Conservation (phyloP, 2,329 filamentous ascomycete species). For the Sordariomycetes sp. region DNA sequence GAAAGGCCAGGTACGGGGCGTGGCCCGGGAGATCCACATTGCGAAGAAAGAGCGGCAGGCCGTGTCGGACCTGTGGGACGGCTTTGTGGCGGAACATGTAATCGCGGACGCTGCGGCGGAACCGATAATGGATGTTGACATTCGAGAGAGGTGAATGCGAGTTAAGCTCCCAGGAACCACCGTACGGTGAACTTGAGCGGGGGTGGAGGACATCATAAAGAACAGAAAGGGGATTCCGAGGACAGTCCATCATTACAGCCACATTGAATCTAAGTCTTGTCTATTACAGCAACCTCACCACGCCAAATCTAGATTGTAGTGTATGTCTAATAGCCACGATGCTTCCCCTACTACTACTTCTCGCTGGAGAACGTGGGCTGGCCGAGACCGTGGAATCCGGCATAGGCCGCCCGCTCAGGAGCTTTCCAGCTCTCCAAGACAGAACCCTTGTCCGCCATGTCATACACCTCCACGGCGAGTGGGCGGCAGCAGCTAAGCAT, state of each 20-base stretch:
- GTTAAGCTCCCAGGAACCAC: too few relatives aligned
- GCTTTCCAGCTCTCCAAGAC: constrained; percentile 49
- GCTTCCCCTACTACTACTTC: too few relatives aligned
- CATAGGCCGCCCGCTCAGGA: constrained; percentile 49
- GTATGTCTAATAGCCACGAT: too few relatives aligned
- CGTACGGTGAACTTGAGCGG: too few relatives aligned
- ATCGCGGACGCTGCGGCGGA: not conserved
- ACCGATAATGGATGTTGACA: not conserved
- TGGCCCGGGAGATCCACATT: constrained; percentile 66
- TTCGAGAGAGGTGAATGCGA: too few relatives aligned
- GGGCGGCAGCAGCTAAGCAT: constrained; percentile 64
- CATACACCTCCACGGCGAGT: constrained; percentile 63
- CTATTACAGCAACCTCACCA: too few relatives aligned
- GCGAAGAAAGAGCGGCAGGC: constrained; percentile 44
- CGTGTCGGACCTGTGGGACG: not conserved
- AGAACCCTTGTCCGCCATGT: constrained; percentile 40
- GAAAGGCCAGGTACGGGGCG: constrained; percentile 61
- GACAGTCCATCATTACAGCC: too few relatives aligned
- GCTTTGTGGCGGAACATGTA: not conserved
- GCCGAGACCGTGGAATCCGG: constrained; percentile 52
- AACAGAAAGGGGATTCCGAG: too few relatives aligned
- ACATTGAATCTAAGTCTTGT: too few relatives aligned
- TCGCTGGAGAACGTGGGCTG: not conserved
- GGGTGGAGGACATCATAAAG: too few relatives aligned
- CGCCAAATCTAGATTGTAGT: too few relatives aligned